Evolutionary conservation across 2,329 filamentous ascomycete genomes (phyloP).

Genomic region (Fonsecaea pugnacius): DNA sequence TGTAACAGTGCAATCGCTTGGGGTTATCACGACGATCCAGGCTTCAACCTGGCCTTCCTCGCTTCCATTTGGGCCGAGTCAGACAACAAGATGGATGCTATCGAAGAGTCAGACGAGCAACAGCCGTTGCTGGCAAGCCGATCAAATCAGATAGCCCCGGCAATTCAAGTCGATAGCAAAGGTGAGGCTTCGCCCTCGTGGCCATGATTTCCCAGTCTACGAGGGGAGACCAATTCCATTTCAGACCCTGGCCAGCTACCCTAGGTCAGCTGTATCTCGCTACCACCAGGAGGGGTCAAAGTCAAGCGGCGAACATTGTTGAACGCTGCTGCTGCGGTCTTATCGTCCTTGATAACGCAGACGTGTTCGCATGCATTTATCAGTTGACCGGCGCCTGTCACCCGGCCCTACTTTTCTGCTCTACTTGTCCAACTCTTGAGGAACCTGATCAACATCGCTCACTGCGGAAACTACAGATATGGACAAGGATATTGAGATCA

Average conservation of each 20-base stretch:
- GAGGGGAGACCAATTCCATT: not conserved
- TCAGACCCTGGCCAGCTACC: conserved; percentile 10
- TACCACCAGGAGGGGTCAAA: conserved; percentile 24
- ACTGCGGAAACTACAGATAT: conserved; percentile 43
- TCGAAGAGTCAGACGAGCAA: conserved; percentile 8
- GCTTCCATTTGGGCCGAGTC: conserved; percentile 1
- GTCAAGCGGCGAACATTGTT: conserved; percentile 10
- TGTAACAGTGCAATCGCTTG: conserved; percentile 12
- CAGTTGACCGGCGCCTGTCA: conserved; percentile 4
- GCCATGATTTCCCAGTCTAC: conserved; percentile 4
- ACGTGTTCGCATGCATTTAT: not conserved
- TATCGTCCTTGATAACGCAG: conserved; percentile 26
- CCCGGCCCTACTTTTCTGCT: not conserved
- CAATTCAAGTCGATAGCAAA: conserved; percentile 14
- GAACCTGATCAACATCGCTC: conserved; percentile 4
- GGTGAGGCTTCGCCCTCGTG: conserved; percentile 10
- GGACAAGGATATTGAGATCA: conserved; percentile 32
- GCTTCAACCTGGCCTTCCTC: not conserved
- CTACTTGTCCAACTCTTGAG: not conserved
- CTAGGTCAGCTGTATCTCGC: conserved; percentile 16
- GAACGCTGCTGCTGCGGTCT: conserved; percentile 11
- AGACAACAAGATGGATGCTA: conserved; percentile 16
- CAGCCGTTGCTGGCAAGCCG: conserved; percentile 9
- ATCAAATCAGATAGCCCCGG: conserved; percentile 3
- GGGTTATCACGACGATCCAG: not conserved